phyloP scores from a whole-genome alignment of 805 yeast genomes.

The Saccharomycopsis malanga region DNA sequence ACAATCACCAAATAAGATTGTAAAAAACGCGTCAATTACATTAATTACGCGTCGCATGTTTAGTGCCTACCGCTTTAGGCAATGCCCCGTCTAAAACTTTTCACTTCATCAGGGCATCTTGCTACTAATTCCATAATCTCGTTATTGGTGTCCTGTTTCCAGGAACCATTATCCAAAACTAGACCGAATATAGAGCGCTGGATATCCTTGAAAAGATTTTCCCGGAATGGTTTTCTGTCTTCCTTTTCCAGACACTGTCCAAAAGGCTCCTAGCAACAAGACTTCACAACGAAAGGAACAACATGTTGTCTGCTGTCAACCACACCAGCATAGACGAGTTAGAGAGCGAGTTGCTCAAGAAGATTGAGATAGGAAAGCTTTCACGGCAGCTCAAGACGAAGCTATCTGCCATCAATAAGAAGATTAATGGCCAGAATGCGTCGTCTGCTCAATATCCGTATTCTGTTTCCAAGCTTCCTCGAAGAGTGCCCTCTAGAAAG shows the following conservation, averaged over 20 bases:
- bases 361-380: constrained; percentile 21
- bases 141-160: too few relatives aligned
- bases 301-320: not conserved
- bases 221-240: too few relatives aligned
- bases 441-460: not conserved
- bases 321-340: not conserved
- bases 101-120: too few relatives aligned
- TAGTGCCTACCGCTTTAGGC: too few relatives aligned
- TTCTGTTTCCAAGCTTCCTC: constrained; percentile 4
- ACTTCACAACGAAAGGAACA: not conserved
- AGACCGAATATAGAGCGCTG: too few relatives aligned
- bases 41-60: too few relatives aligned
- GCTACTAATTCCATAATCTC: too few relatives aligned
- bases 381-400: constrained; percentile 21
- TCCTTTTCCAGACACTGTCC: not conserved
- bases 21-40: too few relatives aligned
- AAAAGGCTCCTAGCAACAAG: not conserved
- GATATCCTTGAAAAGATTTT: too few relatives aligned
- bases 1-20: too few relatives aligned
- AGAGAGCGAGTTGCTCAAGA: constrained; percentile 19
- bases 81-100: too few relatives aligned
- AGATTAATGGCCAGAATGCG: not conserved
- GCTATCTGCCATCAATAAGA: constrained; percentile 13
- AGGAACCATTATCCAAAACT: too few relatives aligned
- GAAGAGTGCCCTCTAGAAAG: not conserved